Evolutionary conservation across 2,329 filamentous ascomycete genomes (phyloP), one percentile per base, ranked within the genome.

Genomic region (Monosporascus sp.): DNA sequence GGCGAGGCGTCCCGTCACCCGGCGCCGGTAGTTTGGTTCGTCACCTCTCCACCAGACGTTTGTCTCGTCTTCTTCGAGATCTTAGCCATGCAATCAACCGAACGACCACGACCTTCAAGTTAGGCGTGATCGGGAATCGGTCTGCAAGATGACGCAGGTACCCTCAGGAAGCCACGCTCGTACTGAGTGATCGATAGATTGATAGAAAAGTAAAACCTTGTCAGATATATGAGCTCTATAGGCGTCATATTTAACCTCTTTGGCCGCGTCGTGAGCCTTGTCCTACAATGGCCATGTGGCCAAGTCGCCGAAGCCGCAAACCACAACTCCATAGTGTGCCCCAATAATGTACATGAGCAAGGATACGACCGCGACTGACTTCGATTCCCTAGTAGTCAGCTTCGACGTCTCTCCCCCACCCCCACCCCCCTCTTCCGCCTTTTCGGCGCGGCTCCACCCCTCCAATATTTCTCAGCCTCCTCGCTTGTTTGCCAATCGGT

Each of bases 401-500:
- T 14, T 31, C 27, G 27, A 5, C 9, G 3, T 31, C 27, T 11
- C 3, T 11, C 7, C 26, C 0, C 7, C 26, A n/a, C n/a, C n/a
- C n/a, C n/a, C n/a, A n/a, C n/a, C n/a, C n/a, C 9, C 27, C 27
- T 2, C 9, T 11, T 27, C 9, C 9, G 2, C 9, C 2, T 31
- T 31, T 31, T 31, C 9, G 27, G 27, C 27, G 27, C 27, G 9
- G 27, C 9, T 31, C 27, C 27, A 31, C 27, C 2, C 9, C 27
- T 31, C 27, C 27, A 31, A 11, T 14, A 14, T 14, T 14, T 31
- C 27, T 14, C 27, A 31, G 27, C 27, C 27, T 31, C 27, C 9
- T 14, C 27, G 27, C 27, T 31, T 31, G 9, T 31, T 5, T 3
- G 3, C 22, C 16, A 44, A 53, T 78, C 74, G 11, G 70, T 55